Evolutionary conservation across 305 asterid species (phyloP).

Genomic region (Fraxinus paxiana): DNA sequence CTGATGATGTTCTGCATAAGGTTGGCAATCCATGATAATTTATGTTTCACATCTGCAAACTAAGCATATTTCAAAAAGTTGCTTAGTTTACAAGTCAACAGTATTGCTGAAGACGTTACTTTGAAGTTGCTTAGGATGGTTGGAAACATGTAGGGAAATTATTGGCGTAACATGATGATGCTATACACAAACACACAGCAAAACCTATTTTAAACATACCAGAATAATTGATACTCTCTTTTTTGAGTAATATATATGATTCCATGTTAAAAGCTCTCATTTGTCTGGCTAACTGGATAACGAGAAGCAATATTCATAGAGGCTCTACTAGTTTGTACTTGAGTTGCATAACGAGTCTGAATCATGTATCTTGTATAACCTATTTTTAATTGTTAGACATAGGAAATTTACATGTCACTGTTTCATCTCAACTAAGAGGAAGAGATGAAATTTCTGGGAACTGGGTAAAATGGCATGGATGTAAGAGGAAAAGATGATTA

Average conservation of each 20-base stretch:
- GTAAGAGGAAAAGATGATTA: neutral
- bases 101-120: neutral
- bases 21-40: slow-evolving; percentile 35
- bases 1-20: slow-evolving; percentile 72
- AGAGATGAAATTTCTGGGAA: neutral
- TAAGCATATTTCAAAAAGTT: neutral
- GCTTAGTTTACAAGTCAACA: neutral
- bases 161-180: neutral
- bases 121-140: neutral
- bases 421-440: neutral
- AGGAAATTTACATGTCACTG: neutral
- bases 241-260: neutral
- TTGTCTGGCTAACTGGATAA: neutral
- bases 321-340: neutral
- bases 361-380: neutral
- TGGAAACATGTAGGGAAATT: neutral
- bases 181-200: neutral
- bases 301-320: neutral
- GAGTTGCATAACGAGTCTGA: neutral
- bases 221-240: neutral
- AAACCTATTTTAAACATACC: neutral
- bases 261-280: neutral
- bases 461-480: neutral
- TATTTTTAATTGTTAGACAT: neutral
- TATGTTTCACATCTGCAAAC: neutral